Evolutionary conservation across 164 flowering plant species (phyloP).

Genomic region (Macadamia tetraphylla): DNA sequence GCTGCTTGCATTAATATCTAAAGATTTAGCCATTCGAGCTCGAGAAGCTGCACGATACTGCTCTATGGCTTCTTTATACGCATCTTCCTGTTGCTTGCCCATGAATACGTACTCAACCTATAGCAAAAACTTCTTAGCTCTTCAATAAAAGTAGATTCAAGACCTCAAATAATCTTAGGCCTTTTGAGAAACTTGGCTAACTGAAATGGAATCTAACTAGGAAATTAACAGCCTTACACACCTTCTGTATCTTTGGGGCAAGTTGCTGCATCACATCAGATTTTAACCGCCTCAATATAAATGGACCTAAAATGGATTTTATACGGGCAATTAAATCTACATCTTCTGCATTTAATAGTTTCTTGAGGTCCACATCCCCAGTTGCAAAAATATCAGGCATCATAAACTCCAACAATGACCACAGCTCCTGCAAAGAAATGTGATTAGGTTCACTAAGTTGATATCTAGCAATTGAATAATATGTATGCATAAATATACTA

Average conservation of each 20-base stretch:
- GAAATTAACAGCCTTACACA: slow-evolving; percentile 19
- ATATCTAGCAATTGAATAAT: neutral
- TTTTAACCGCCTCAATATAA: slow-evolving; percentile 88
- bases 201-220: neutral
- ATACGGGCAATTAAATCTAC: slow-evolving; percentile 65
- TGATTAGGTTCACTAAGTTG: neutral
- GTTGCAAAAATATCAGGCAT: slow-evolving; percentile 92
- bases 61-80: slow-evolving; percentile 88
- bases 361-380: slow-evolving; percentile 85
- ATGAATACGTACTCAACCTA: slow-evolving; percentile 80
- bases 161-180: slow-evolving; percentile 5
- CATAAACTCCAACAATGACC: slow-evolving; percentile 98
- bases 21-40: slow-evolving; percentile 51
- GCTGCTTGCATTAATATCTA: slow-evolving; percentile 24
- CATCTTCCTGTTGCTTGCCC: slow-evolving; percentile 63
- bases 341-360: slow-evolving; percentile 72
- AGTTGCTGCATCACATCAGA: slow-evolving; percentile 98
- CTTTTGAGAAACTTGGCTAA: neutral
- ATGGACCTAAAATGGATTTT: slow-evolving; percentile 94
- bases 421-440: slow-evolving; percentile 62
- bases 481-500: neutral
- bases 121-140: slow-evolving; percentile 16
- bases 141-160: slow-evolving; percentile 1
- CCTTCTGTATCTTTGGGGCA: slow-evolving; percentile 80
- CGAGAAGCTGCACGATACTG: slow-evolving; percentile 74